Percentiles rank a stretch among this genome's conserved stretches.
Evolutionary conservation across 805 yeast species (phyloP).

Genomic region (Saccharomycodes ludwigii): DNA sequence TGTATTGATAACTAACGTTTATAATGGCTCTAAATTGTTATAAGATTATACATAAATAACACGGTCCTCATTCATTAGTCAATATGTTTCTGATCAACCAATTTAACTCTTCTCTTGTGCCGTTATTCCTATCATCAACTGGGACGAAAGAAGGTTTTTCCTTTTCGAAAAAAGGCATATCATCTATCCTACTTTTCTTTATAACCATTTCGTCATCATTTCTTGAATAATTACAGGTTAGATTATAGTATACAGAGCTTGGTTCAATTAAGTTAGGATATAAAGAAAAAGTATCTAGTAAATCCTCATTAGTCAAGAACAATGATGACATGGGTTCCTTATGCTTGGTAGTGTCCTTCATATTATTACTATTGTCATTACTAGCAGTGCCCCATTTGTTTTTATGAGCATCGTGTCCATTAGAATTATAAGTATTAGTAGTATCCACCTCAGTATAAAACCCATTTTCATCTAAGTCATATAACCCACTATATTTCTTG

Average conservation of each 20-base stretch:
- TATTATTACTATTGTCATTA: background rate
- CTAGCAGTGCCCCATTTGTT: constrained; percentile 1
- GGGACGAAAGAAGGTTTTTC: constrained; percentile 23
- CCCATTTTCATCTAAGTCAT: constrained; percentile 22
- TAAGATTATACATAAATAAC: background rate
- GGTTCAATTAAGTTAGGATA: constrained; percentile 62
- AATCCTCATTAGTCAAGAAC: constrained; percentile 50
- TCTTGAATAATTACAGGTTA: constrained; percentile 36
- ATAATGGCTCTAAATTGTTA: background rate
- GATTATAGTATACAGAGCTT: constrained; percentile 42
- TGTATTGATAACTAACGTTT: background rate
- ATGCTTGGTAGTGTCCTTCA: constrained; percentile 3
- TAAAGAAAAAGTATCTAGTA: constrained; percentile 49
- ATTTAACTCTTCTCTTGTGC: constrained; percentile 55
- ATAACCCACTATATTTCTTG: constrained; percentile 28
- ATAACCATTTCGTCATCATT: constrained; percentile 40
- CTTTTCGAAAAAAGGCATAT: constrained; percentile 18
- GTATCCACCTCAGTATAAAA: constrained; percentile 12
- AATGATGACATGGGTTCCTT: constrained; percentile 8
- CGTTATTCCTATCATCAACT: constrained; percentile 30
- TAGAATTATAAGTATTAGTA: constrained; percentile 3
- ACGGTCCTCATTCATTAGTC: constrained; percentile 21
- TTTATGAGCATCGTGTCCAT: constrained; percentile 6
- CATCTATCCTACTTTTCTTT: constrained; percentile 22
- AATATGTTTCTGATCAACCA: constrained; percentile 61